Evolutionary conservation across 768 basidiomycete species (phyloP), one percentile per base, ranked within the genome.

Genomic region (Flagelloscypha sp.): DNA sequence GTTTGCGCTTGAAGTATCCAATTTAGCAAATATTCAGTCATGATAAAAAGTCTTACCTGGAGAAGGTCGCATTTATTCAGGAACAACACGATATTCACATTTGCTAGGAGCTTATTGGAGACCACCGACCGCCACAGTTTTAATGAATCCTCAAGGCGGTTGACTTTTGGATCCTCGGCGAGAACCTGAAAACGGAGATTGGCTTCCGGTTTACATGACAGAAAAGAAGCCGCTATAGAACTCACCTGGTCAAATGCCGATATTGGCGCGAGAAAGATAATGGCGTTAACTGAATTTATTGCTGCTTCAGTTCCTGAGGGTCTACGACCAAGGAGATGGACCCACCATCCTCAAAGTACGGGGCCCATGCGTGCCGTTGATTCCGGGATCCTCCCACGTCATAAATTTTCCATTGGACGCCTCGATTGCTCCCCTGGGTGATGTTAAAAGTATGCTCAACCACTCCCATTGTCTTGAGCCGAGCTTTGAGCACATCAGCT

Each of bases 191-290:
- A 47, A 40, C 27, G 36, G 16, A n/a, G 36, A 27, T 30, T 32
- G 45, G n/a, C n/a, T n/a, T n/a, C n/a, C n/a, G n/a, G n/a, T n/a
- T n/a, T n/a, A n/a, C n/a, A 24, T 34, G 29, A 23, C 31, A 30
- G 10, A 23, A 38, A 35, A 33, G 37, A 33, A 45, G 24, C 12
- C 21, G 31, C 42, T 36, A 23, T 27, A 20, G 30, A 29, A 48
- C 58, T 41, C 40, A 84, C 84, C 59, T 88, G 85, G 62, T 88
- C 86, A 47, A 89, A 89, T 17, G 80, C 82, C 24, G 86, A 88
- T 30, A 90, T 86, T 21, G 86, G 86, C 24, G 83, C 86, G 38
- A 90, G 71, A 59, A 88, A 90, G 41, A 90, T 88, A 52, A 90
- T 84, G 28, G 84, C 84, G 53, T 85, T 82, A 24, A 86, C 86